Base-by-base conservation (phyloP, 2,329 filamentous ascomycete genomes). In the Pseudocercospora pini-densiflorae region DNA sequence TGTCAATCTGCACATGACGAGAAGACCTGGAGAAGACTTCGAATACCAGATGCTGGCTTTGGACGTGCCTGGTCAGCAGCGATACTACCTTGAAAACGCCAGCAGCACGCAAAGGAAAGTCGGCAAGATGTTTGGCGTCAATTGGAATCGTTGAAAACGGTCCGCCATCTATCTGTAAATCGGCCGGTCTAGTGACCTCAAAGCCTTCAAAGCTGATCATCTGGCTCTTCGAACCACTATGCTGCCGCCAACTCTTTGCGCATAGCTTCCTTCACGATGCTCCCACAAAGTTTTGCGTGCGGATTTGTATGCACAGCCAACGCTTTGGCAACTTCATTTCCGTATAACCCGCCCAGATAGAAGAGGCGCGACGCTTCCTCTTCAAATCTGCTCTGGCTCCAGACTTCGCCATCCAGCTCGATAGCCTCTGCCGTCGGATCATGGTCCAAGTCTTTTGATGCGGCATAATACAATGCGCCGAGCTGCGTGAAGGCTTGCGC, bases 31-130 rank as follows among this genome's bases (percentile, higher is more conserved):
- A 33, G 85, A 89, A 43, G 80, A 84, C 59, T 93, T 89, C 76
- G 86, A 92, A 73, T 97, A 97, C 80, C 88, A 89, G 76, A 89
- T 93, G 76, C 83, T 98, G 49, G 91, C 89, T 61, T 77, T 98
- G 55, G 93, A 97, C 78, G 87, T 97, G 27, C 89, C 87, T 72
- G 93, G 92, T 69, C 75, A 79, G 68, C 77, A 84, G 72, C 85
- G 88, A 65, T 84, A 91, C 61, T 90, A 89, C 70, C 81, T 92
- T 16, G 89, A 91, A 76, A 87, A 89, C 62, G 83, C 84, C 40
- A 86, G 88, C 43, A 78, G 81, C 0, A 84, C 83, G 66, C 71
- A 74, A 23, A 68, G 70, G 49, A 75, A 71, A 59, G 62, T 70
- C 19, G 77, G 78, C 27, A 89, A 82, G 70, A 78, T 90, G 54